Evolutionary conservation across 108 stramenopile genomes (phyloP).

Genomic region (Cyclotella cryptica): DNA sequence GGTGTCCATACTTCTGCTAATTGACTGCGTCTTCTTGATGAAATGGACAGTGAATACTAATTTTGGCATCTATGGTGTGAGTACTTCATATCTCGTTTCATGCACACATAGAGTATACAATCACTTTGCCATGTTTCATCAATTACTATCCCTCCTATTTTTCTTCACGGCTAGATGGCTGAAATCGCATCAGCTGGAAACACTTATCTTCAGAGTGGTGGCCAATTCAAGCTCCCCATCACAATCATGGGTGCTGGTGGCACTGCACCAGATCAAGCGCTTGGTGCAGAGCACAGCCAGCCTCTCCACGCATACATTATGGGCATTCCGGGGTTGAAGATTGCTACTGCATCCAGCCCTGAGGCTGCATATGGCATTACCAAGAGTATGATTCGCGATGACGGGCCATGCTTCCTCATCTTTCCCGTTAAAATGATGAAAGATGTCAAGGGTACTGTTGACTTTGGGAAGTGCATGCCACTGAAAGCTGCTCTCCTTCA

Average conservation of each 20-base stretch:
- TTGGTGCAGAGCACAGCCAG: conserved; percentile 79
- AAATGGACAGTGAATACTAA: conserved; percentile 66
- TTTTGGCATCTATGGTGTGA: conserved; percentile 72
- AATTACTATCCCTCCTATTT: no score
- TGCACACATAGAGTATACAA: no score
- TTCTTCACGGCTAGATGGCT: conserved; percentile 44
- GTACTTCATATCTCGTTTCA: no score
- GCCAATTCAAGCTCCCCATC: conserved; percentile 74
- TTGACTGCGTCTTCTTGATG: neutral
- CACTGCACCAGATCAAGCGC: conserved; percentile 74
- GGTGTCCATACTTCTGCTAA: neutral
- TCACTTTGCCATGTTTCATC: no score
- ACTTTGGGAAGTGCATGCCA: conserved; percentile 60
- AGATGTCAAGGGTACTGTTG: conserved; percentile 56
- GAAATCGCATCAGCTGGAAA: conserved; percentile 73
- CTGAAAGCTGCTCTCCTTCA: conserved; percentile 60
- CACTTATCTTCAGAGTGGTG: conserved; percentile 79
- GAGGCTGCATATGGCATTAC: conserved; percentile 71
- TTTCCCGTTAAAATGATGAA: conserved; percentile 77
- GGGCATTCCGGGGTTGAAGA: conserved; percentile 76
- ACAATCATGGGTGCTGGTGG: conserved; percentile 80
- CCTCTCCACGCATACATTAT: conserved; percentile 79
- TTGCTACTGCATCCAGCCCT: conserved; percentile 67
- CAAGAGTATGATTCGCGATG: conserved; percentile 71
- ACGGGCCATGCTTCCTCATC: conserved; percentile 71